Evolutionary conservation across 1,139 yeast species (phyloP).

Genomic region (Diutina ranongensis): DNA sequence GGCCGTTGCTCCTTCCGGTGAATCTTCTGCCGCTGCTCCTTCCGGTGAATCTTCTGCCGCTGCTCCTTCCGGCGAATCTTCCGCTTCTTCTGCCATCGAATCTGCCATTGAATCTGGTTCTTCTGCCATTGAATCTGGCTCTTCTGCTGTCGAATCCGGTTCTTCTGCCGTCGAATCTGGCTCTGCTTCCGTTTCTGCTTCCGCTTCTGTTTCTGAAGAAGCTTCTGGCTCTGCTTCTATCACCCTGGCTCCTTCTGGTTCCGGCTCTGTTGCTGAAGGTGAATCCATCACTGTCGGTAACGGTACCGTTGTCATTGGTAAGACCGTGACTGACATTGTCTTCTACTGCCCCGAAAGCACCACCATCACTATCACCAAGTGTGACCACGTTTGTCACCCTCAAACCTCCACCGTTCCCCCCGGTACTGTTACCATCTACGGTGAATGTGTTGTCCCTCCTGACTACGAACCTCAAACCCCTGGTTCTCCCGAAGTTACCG

Average conservation of each 20-base stretch:
- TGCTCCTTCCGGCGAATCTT: background rate
- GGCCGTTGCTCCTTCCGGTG: background rate
- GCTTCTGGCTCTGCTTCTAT: background rate
- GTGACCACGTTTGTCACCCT: background rate
- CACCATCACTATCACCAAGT: constrained; percentile 4
- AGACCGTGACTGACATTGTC: constrained; percentile 6
- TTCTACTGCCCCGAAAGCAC: constrained; percentile 6
- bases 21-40: background rate
- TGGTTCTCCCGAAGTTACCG: background rate
- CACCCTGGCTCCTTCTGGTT: background rate
- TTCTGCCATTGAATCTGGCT: background rate
- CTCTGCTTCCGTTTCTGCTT: background rate
- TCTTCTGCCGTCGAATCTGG: background rate
- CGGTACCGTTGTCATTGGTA: background rate
- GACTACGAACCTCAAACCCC: background rate
- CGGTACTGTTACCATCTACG: constrained; percentile 3
- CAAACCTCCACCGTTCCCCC: background rate
- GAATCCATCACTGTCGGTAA: background rate
- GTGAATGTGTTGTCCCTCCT: constrained; percentile 3
- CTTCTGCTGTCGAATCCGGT: background rate
- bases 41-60: background rate
- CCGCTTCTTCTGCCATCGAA: background rate
- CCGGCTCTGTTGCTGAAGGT: background rate
- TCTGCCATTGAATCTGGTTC: background rate
- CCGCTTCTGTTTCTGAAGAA: background rate